These are phyloP conservation scores for Phaeotremella fagi DNA, from an alignment of 768 basidiomycete genomes.

Conservation along the genomic window DNA sequence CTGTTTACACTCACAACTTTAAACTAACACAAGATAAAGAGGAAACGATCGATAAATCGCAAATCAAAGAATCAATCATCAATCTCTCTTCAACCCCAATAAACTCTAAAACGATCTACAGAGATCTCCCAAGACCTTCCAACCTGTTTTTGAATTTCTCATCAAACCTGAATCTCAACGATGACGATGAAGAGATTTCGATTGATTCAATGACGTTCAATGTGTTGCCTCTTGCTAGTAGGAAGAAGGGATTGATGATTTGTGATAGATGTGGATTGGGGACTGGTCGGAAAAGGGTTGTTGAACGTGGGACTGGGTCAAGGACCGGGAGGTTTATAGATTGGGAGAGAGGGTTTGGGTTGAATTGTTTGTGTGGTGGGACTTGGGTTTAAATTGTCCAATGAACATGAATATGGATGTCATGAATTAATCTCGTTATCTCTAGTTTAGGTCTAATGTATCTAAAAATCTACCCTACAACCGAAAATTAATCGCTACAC, in stretches of 20 bases:
- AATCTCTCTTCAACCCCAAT: conserved; percentile 1
- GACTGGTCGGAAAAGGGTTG: neutral
- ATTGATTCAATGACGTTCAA: conserved; percentile 24
- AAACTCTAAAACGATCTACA: no score
- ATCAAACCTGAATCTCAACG: conserved; percentile 21
- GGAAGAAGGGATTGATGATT: neutral
- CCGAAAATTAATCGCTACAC: no score
- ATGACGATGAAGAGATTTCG: no score
- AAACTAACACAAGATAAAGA: no score
- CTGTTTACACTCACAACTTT: no score
- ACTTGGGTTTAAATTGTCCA: no score
- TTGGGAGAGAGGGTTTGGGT: conserved; percentile 5
- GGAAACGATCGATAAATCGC: no score
- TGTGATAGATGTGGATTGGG: conserved; percentile 9
- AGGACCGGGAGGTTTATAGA: neutral
- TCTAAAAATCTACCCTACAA: no score
- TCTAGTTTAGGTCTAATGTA: no score
- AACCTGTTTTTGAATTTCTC: conserved; percentile 13
- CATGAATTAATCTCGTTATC: no score
- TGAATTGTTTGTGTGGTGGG: conserved; percentile 34
- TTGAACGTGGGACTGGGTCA: neutral
- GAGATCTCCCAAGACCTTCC: no score
- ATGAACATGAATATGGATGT: no score
- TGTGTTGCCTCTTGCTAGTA: conserved; percentile 1
- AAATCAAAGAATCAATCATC: conserved; percentile 6